Evolutionary conservation across 345 rosid genomes (phyloP), one percentile per base, ranked within the genome.

Genomic region (Eucalyptus pauciflora): DNA sequence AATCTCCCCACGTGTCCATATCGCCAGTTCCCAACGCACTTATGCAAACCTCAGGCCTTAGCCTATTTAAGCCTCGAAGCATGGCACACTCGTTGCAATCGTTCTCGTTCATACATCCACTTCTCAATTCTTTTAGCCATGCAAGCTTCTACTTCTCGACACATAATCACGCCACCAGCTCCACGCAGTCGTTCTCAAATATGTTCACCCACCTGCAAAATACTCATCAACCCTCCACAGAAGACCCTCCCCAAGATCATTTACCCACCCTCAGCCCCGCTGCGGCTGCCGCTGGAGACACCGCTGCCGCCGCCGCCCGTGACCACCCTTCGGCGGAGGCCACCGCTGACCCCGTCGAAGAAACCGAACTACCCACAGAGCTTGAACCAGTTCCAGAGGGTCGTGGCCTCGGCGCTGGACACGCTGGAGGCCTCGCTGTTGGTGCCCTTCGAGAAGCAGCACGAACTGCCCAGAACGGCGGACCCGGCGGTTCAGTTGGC

Each of bases 401-500:
- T 92, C 18, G 93, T 90, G 5, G 93, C 93, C 46, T 85, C 86
- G 16, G 92, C 92, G 58, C 80, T 94, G 24, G 93, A 93, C 91
- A 89, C 58, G 58, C 88, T 94, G 24, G 96, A 95, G 88, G 69
- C 64, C n/a, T 90, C 87, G 2, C 45, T 95, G 27, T 80, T 92
- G 86, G 50, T 69, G 7, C 89, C 90, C 25, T 76, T 91, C 12
- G 95, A 94, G 64, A 92, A 87, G 86, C 52, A 49, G 18, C 91
- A 89, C 33, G 85, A 81, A 4, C 88, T 94, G 64, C 93, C 93
- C 2, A 91, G 88, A 87, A 92, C 89, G 41, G 89, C 89, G 9
- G 95, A 95, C 67, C 95, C 96, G 14, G 71, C 71, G 45, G 90
- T 95, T 87, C 95, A 95, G 76, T 90, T 96, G 46, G 90, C 95